Evolutionary conservation across 306 rosid species (phyloP).

Genomic region (Dalbergia oliveri): DNA sequence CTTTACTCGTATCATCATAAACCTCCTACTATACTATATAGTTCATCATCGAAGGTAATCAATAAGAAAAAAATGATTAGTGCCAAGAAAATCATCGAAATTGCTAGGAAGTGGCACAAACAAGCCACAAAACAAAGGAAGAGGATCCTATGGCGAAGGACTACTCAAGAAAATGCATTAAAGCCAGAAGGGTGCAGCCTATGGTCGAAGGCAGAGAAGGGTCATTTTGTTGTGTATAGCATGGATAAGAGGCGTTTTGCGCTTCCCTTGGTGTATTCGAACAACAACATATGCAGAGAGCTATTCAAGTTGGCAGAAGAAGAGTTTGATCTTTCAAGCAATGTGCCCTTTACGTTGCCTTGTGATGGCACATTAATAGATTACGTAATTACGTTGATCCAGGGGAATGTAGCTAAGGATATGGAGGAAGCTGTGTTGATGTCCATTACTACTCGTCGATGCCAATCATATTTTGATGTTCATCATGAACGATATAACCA

Average conservation of each 20-base stretch:
- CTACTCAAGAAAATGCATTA: slow-evolving; percentile 4
- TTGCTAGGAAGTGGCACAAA: slow-evolving; percentile 45
- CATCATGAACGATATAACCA: background rate
- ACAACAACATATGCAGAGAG: slow-evolving; percentile 43
- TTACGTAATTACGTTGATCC: slow-evolving; percentile 22
- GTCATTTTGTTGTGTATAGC: slow-evolving; percentile 49
- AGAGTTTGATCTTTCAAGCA: slow-evolving; percentile 41
- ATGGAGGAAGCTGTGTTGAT: slow-evolving; percentile 36
- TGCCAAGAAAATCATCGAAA: slow-evolving; percentile 40
- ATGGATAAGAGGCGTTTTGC: slow-evolving; percentile 43
- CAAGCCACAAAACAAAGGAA: slow-evolving; percentile 12
- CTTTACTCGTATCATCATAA: background rate
- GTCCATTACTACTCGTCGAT: slow-evolving; percentile 16
- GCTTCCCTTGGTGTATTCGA: slow-evolving; percentile 44
- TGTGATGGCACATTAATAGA: slow-evolving; percentile 35
- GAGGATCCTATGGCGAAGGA: slow-evolving; percentile 27
- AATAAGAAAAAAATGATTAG: slow-evolving; percentile 10
- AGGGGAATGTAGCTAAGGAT: slow-evolving; percentile 31
- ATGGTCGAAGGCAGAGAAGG: slow-evolving; percentile 39
- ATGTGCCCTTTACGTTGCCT: slow-evolving; percentile 46
- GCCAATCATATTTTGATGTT: slow-evolving; percentile 31
- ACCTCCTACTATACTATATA: background rate
- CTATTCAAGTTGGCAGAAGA: slow-evolving; percentile 53
- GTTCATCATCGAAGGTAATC: background rate
- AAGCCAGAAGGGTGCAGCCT: background rate